Base-by-base conservation (phyloP, 2,329 filamentous ascomycete genomes). In the Drechslerella stenobrocha region DNA sequence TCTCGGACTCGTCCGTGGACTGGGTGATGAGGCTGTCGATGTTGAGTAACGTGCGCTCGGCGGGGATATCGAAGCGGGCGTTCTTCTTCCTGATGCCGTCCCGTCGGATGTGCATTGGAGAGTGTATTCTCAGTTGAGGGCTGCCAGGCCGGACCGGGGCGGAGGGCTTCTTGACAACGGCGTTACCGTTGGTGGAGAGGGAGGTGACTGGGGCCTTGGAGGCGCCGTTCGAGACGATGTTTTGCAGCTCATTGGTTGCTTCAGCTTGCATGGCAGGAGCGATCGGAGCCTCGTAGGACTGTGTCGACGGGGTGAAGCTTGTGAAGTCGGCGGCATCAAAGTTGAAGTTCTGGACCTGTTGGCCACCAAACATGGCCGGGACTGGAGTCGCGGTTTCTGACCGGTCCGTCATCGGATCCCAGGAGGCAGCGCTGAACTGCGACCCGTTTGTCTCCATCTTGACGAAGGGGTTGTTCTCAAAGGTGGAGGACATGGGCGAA, bases 51-150 rank as follows among this genome's bases (percentile, higher is more conserved):
- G 91, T 97, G 70, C 91, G 85, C 79, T 96, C 93, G 44, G 89
- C 86, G 7, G 93, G 93, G 72, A 98, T 98, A 75, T 97, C 92
- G 77, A 97, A 96, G 72, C 92, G 88, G 71, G 91, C 90, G 75
- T 97, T 98, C 87, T 97, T 97, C 85, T 98, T 98, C 74, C 93
- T 85, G 77, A 97, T 95, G 69, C 93, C 90, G 73, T 95, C 90
- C 59, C 89, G 85, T 72, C 89, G 83, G 53, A 84, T 79, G 70
- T 84, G 82, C 76, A 89, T 80, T 58, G 91, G 87, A 69, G 90
- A 90, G 79, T 88, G 87, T 73, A 83, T 87, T 75, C 85, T 84
- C 77, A 87, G 83, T 57, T 83, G 80, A 24, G 88, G 84, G 77
- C 84, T 91, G 75, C 83, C 83, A 40, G 84, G 82, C 70, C 81